Evolutionary conservation across 805 yeast species (phyloP).

Genomic region (Nakazawaea wickerhamii): DNA sequence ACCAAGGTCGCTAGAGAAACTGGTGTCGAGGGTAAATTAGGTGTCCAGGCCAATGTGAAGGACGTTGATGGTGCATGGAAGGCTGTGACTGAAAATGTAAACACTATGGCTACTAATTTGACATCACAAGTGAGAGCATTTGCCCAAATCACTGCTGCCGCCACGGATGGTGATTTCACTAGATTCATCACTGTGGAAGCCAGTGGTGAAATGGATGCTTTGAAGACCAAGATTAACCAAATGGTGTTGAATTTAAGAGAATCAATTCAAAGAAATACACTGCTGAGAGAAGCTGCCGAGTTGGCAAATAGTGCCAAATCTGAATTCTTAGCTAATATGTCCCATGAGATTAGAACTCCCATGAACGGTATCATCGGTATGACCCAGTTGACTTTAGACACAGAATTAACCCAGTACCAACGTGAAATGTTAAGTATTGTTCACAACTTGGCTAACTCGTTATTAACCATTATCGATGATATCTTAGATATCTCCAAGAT

Average conservation of each 20-base stretch:
- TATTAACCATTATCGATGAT: constrained; percentile 83
- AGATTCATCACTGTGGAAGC: constrained; percentile 89
- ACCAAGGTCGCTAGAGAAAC: constrained; percentile 89
- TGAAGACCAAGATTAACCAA: constrained; percentile 62
- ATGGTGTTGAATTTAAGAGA: constrained; percentile 85
- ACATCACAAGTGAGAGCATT: constrained; percentile 91
- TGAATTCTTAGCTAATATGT: constrained; percentile 84
- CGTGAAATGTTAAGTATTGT: constrained; percentile 89
- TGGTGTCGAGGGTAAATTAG: constrained; percentile 89
- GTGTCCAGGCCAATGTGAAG: constrained; percentile 86
- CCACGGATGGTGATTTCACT: constrained; percentile 90
- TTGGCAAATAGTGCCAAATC: constrained; percentile 85
- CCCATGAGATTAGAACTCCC: constrained; percentile 86
- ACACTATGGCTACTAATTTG: constrained; percentile 90
- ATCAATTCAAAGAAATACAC: constrained; percentile 85
- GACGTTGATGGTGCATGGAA: constrained; percentile 93
- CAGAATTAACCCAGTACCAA: constrained; percentile 86
- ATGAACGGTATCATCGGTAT: constrained; percentile 91
- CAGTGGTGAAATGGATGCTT: constrained; percentile 81
- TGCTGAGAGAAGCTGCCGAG: constrained; percentile 93
- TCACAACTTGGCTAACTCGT: constrained; percentile 79
- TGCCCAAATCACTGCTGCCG: constrained; percentile 91
- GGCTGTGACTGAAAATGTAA: constrained; percentile 85
- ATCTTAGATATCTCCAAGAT: constrained; percentile 88
- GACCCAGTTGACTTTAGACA: constrained; percentile 85